Percentiles rank a stretch among this genome's conserved stretches.
These are phyloP conservation scores for Balakata baccata DNA, from an alignment of 345 rosid species.

Conservation along the genomic window DNA sequence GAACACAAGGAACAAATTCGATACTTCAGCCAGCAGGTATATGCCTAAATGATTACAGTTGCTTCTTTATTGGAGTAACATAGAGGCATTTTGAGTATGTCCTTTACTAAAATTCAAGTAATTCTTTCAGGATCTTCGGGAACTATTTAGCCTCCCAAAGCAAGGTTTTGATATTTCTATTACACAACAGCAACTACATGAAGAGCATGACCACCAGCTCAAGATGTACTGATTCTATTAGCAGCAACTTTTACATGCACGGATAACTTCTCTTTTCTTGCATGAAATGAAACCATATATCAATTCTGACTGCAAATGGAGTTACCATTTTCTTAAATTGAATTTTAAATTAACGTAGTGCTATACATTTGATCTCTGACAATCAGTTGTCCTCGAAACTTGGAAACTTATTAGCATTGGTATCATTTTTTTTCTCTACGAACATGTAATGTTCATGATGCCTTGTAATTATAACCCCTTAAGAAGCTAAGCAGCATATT, in stretches of 20 bases:
- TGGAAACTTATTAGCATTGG: background rate
- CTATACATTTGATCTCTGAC: background rate
- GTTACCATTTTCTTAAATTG: background rate
- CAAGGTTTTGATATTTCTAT: conserved; percentile 83
- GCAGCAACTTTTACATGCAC: background rate
- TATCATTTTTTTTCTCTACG: background rate
- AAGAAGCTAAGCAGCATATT: background rate
- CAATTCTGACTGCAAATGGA: background rate
- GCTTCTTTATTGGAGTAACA: conserved; percentile 12
- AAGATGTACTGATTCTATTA: conserved; percentile 49
- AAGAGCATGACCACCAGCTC: conserved; percentile 76
- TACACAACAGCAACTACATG: conserved; percentile 84
- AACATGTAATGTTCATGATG: background rate
- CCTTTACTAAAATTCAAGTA: conserved; percentile 7
- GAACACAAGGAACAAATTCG: conserved; percentile 97
- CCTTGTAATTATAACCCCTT: background rate
- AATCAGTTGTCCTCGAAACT: background rate
- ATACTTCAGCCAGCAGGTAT: conserved; percentile 89
- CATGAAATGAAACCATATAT: background rate
- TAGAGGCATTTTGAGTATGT: background rate
- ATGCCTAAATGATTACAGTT: conserved; percentile 3
- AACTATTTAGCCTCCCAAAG: conserved; percentile 81
- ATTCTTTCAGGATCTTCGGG: conserved; percentile 72
- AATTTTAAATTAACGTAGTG: background rate
- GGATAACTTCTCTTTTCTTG: background rate